Conservation (phyloP, 2,329 filamentous ascomycete species). For the Sordariomycetes sp. region DNA sequence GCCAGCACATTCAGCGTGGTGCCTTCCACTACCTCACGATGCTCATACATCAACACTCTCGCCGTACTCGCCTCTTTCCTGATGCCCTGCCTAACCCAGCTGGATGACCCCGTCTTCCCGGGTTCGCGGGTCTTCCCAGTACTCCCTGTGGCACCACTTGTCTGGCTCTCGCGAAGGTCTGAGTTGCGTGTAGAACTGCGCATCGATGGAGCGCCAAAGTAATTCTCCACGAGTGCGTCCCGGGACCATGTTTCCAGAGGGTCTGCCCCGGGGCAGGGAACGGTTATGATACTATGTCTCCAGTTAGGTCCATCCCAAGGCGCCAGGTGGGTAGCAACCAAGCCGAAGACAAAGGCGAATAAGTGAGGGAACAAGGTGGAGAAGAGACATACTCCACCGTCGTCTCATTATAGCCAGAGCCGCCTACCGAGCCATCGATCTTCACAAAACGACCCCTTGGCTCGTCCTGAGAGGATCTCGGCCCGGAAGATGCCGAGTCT, state of each 20-base stretch:
- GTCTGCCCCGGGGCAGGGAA: constrained; percentile 42
- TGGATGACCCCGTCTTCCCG: constrained; percentile 2
- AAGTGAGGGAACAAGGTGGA: not conserved
- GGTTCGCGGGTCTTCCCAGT: constrained; percentile 8
- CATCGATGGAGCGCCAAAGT: constrained; percentile 31
- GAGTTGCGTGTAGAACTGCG: constrained; percentile 20
- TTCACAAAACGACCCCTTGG: constrained; percentile 18
- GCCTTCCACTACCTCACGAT: constrained; percentile 28
- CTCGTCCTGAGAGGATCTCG: not conserved
- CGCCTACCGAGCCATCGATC: constrained; percentile 29
- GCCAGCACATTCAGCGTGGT: constrained; percentile 33
- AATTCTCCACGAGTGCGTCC: constrained; percentile 34
- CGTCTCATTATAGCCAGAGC: constrained; percentile 38
- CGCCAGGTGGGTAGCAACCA: not conserved
- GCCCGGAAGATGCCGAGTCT: not conserved
- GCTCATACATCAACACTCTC: constrained; percentile 39
- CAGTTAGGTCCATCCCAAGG: not conserved
- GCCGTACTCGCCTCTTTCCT: constrained; percentile 34
- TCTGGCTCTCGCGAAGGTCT: constrained; percentile 1
- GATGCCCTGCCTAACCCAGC: constrained; percentile 43
- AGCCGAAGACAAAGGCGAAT: not conserved
- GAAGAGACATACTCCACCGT: constrained; percentile 26
- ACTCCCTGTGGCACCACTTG: constrained; percentile 13
- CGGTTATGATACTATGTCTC: constrained; percentile 28
- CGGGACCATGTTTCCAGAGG: constrained; percentile 42